Conservation (phyloP, 441 rosid species). For the Syzygium malaccense region DNA sequence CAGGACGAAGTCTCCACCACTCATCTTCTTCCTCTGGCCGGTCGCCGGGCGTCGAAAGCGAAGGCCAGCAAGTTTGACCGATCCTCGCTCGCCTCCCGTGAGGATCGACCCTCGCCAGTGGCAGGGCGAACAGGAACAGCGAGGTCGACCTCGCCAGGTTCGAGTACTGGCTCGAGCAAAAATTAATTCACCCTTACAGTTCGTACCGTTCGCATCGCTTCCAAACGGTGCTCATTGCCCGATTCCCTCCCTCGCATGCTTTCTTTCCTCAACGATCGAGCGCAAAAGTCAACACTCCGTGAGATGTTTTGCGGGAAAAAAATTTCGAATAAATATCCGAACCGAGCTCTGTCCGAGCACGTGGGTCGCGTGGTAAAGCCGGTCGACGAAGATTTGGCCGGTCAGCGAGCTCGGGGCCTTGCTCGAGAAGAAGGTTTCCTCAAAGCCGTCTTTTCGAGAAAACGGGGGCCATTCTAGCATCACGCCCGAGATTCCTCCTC, state of each 20-base stretch:
- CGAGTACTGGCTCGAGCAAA: fast-evolving
- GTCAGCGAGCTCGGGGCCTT: fast-evolving
- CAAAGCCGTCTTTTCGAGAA: not conserved
- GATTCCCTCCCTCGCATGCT: too few relatives aligned
- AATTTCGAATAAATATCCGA: fast-evolving
- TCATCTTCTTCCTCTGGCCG: not conserved
- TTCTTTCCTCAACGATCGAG: not conserved
- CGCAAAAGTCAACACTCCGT: not conserved
- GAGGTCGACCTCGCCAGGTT: not conserved
- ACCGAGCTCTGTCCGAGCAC: not conserved
- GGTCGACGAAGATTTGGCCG: too few relatives aligned
- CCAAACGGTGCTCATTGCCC: too few relatives aligned
- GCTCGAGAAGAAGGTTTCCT: not conserved
- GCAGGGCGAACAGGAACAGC: too few relatives aligned
- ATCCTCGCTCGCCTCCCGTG: too few relatives aligned
- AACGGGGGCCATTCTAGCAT: not conserved
- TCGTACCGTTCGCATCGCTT: too few relatives aligned
- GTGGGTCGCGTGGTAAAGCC: not conserved
- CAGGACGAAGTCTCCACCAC: fast-evolving
- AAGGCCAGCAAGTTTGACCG: too few relatives aligned
- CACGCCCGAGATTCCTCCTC: not conserved
- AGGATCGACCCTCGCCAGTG: too few relatives aligned
- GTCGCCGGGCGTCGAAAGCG: too few relatives aligned
- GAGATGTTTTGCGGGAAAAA: not conserved
- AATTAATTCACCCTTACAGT: too few relatives aligned